These are phyloP conservation scores for Lepidium didymum DNA, from an alignment of 345 rosid genomes.

Conservation along the genomic window DNA sequence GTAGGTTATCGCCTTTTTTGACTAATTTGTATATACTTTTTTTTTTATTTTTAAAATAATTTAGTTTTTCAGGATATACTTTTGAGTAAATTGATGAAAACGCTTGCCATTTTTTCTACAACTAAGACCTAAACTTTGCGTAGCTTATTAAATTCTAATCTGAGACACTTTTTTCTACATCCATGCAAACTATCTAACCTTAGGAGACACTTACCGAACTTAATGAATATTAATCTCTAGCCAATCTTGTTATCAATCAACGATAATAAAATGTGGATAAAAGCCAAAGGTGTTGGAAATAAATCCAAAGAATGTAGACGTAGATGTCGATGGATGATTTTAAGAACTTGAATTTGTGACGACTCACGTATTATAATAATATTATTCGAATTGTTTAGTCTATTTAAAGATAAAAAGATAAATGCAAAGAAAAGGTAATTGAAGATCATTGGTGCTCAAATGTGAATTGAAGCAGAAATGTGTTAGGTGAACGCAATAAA, in stretches of 20 bases:
- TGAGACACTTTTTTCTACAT: neutral
- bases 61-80: neutral
- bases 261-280: neutral
- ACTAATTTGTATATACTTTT: too few species aligned
- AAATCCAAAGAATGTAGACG: constrained; percentile 19
- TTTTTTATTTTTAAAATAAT: too few species aligned
- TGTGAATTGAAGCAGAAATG: constrained; percentile 22
- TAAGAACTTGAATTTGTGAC: constrained; percentile 18
- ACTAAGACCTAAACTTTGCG: neutral
- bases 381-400: constrained; percentile 17
- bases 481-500: constrained; percentile 26
- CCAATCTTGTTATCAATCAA: neutral
- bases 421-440: constrained; percentile 7
- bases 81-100: neutral
- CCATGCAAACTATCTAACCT: neutral
- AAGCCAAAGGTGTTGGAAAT: constrained; percentile 15
- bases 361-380: constrained; percentile 3
- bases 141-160: neutral
- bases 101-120: neutral
- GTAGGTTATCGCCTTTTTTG: neutral
- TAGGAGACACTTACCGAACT: neutral
- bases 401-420: neutral
- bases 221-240: neutral
- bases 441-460: constrained; percentile 18
- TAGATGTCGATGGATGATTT: constrained; percentile 6